A percentile compares a stretch with the other conserved stretches of the same genome.
phyloP scores from a whole-genome alignment of 192 early-diverging fungal species.

The Dissophora globulifera region DNA sequence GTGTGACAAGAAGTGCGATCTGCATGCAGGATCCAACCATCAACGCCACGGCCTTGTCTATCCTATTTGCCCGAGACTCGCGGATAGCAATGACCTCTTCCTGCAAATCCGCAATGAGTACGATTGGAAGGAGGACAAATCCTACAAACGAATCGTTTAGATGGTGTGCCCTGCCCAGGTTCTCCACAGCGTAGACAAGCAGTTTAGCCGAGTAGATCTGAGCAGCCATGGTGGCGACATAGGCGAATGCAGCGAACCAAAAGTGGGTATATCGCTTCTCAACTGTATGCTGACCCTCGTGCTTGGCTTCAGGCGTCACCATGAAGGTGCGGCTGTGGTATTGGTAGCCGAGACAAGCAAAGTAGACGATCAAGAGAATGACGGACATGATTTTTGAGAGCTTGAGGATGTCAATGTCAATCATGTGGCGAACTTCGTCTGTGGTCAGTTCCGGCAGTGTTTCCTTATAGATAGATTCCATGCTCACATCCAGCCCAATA shows the following conservation, averaged over 20 bases:
- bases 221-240: constrained; percentile 67
- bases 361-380: constrained; percentile 24
- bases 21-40: constrained; percentile 61
- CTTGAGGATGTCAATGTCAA: constrained; percentile 27
- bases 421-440: background rate
- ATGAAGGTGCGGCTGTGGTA: constrained; percentile 57
- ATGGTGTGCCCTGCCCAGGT: constrained; percentile 72
- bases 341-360: constrained; percentile 23
- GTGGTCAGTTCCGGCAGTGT: background rate
- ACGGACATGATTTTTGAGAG: constrained; percentile 39
- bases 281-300: constrained; percentile 79
- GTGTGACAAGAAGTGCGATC: constrained; percentile 84
- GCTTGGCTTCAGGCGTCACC: constrained; percentile 69
- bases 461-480: background rate
- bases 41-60: constrained; percentile 15
- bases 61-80: constrained; percentile 14
- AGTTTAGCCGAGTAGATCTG: constrained; percentile 84
- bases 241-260: constrained; percentile 56
- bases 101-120: constrained; percentile 62
- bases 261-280: constrained; percentile 66
- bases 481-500: constrained; percentile 12
- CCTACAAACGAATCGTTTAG: constrained; percentile 91
- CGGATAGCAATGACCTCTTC: constrained; percentile 66
- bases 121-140: constrained; percentile 90
- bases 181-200: constrained; percentile 81